A percentile compares a stretch with the other conserved stretches of the same genome.
phyloP scores from a whole-genome alignment of 345 rosid genomes.

The Eucalyptus marginata region DNA sequence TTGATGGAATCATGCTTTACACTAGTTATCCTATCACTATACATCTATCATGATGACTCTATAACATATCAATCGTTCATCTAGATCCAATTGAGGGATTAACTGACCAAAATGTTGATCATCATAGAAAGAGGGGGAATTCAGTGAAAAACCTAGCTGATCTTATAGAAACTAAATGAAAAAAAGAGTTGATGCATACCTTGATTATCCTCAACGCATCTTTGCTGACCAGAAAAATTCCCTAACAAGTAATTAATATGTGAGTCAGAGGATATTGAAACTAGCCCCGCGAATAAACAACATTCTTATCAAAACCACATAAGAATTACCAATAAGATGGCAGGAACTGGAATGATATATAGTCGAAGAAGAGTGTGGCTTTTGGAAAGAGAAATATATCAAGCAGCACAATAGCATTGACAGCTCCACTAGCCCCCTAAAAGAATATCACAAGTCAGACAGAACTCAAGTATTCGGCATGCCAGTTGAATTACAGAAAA shows the following conservation, averaged over 20 bases:
- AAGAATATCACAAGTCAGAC: neutral
- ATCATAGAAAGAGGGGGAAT: neutral
- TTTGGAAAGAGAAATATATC: conserved; percentile 73
- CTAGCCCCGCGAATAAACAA: neutral
- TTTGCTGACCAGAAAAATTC: conserved; percentile 67
- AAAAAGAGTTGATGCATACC: conserved; percentile 14
- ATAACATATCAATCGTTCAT: neutral
- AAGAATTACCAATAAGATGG: conserved; percentile 59
- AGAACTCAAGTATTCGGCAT: neutral
- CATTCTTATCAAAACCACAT: neutral
- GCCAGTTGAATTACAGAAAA: neutral
- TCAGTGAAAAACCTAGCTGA: neutral
- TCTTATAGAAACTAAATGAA: neutral
- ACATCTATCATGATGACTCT: neutral
- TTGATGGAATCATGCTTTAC: neutral
- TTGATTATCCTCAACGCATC: conserved; percentile 57
- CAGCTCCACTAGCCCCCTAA: conserved; percentile 92
- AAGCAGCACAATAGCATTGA: conserved; percentile 83
- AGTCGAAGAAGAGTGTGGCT: conserved; percentile 52
- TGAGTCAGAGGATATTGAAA: neutral
- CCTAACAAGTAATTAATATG: conserved; percentile 19
- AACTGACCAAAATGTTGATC: neutral
- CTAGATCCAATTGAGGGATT: neutral
- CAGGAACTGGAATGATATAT: conserved; percentile 73
- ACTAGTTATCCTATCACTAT: neutral